Evolutionary conservation across 2,329 filamentous ascomycete species (phyloP).

Genomic region (Diaporthe ampelina): DNA sequence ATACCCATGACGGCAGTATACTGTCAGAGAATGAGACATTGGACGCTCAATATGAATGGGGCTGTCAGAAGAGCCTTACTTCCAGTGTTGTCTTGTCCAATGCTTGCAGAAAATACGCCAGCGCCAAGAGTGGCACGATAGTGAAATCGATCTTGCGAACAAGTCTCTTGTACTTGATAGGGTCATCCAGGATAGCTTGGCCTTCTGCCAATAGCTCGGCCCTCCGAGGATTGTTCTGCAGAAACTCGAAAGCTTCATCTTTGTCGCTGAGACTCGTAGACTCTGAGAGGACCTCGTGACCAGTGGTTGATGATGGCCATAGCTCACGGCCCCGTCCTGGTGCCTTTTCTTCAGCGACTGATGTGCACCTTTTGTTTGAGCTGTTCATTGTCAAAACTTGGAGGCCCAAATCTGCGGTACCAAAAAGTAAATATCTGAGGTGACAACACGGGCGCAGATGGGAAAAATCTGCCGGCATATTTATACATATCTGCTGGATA

Average conservation of each 20-base stretch:
- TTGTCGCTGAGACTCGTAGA: slow-evolving; percentile 4
- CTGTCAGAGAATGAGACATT: not conserved
- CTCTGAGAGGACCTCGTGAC: not conserved
- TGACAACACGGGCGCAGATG: not conserved
- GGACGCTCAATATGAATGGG: not conserved
- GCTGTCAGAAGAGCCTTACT: not conserved
- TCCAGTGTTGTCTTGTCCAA: slow-evolving; percentile 16
- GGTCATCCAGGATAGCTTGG: slow-evolving; percentile 4
- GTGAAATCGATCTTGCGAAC: slow-evolving; percentile 20
- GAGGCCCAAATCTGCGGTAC: not conserved
- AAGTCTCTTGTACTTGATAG: not conserved
- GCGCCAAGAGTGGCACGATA: not conserved
- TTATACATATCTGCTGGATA: not conserved
- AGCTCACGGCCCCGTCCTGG: not conserved
- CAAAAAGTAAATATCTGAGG: not conserved
- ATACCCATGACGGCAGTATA: slow-evolving; percentile 49
- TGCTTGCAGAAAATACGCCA: slow-evolving; percentile 18
- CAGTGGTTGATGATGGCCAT: not conserved
- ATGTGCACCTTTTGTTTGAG: not conserved
- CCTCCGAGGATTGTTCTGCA: slow-evolving; percentile 3
- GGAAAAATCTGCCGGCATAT: not conserved
- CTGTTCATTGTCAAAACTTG: not conserved
- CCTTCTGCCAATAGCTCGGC: not conserved
- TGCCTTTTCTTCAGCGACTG: not conserved
- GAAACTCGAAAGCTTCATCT: slow-evolving; percentile 15